Base-by-base conservation (phyloP, 441 rosid species). In the Lepidium campestre region DNA sequence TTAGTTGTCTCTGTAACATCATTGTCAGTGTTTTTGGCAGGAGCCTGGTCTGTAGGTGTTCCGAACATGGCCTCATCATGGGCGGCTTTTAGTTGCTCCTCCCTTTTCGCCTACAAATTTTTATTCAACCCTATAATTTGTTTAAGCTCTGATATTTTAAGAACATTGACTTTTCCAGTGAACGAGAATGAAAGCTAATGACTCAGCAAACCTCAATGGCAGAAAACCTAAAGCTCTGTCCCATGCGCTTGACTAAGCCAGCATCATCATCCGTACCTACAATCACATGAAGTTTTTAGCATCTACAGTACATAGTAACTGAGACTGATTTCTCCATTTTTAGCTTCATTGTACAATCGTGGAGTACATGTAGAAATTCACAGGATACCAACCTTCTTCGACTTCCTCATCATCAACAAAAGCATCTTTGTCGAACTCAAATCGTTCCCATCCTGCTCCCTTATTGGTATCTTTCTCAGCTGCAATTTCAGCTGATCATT, bases 21-120 rank as follows among this genome's bases (percentile, higher is more conserved):
- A 25, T 73, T 8, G 6, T 64, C 32, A 53, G 29, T 50, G n/a
- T 81, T 36, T 34, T 71, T 53, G 29, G 74, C 65, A 65, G 32
- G 47, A 41, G 55, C 27, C 14, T 67, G 59, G 19, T 18, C 36
- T 29, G 74, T 56, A 11, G 96, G 80, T 32, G 77, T 82, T 73
- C 99, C 99, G 76, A 91, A 93, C 90, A 93, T 93, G 72, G 99
- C 96, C 62, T 86, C 92, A 18, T 93, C 99, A 29, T 91, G 97
- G 63, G 97, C 97, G 29, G 76, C 75, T 82, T 83, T 86, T 17
- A 85, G 66, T 66, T 80, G 79, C 67, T 87, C 90, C 82, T 93
- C 95, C 67, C 84, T 77, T 76, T 73, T 82, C 13, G 85, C 85
- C 99, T 93, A 65, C 66, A 47, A 58, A 65, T 62, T 37, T 35